Percentiles rank a stretch among this genome's conserved stretches.
phyloP scores from a whole-genome alignment of 2,329 filamentous ascomycete species.

The Fusarium gaditjirri region DNA sequence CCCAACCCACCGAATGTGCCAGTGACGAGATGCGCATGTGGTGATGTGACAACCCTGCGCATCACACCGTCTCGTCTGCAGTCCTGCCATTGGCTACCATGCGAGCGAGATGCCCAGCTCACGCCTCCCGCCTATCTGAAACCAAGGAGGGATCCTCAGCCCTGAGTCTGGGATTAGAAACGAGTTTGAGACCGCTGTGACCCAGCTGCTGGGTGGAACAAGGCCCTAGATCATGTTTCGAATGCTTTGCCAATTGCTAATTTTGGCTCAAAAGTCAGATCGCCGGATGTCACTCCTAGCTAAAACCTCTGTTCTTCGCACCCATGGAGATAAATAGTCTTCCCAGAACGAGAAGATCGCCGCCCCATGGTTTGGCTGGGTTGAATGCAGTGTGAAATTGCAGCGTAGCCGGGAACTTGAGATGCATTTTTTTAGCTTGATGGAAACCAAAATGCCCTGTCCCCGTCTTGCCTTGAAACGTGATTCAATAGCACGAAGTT shows the following conservation, averaged over 20 bases:
- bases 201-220: slow-evolving; percentile 41
- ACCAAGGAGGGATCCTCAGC: slow-evolving; percentile 34
- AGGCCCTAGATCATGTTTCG: slow-evolving; percentile 24
- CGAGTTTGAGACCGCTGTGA: slow-evolving; percentile 41
- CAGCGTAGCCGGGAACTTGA: slow-evolving; percentile 3
- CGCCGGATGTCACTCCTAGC: neutral
- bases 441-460: slow-evolving; percentile 19
- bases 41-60: slow-evolving; percentile 45
- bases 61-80: slow-evolving; percentile 42
- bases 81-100: slow-evolving; percentile 37
- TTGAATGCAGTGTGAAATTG: slow-evolving; percentile 19
- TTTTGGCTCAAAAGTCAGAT: slow-evolving; percentile 30
- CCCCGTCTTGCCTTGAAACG: slow-evolving; percentile 2
- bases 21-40: slow-evolving; percentile 45
- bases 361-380: neutral
- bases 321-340: slow-evolving; percentile 22
- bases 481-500: slow-evolving; percentile 26
- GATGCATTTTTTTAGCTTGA: neutral
- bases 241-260: slow-evolving; percentile 39
- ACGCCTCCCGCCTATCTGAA: slow-evolving; percentile 43
- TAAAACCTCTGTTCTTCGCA: slow-evolving; percentile 4
- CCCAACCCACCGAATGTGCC: slow-evolving; percentile 38
- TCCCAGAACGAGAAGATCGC: slow-evolving; percentile 15
- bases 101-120: slow-evolving; percentile 15
- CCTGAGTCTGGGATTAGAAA: slow-evolving; percentile 41